These are phyloP conservation scores for Paramecium sonneborni DNA, from an alignment of 73 alveolate species.

Conservation along the genomic window DNA sequence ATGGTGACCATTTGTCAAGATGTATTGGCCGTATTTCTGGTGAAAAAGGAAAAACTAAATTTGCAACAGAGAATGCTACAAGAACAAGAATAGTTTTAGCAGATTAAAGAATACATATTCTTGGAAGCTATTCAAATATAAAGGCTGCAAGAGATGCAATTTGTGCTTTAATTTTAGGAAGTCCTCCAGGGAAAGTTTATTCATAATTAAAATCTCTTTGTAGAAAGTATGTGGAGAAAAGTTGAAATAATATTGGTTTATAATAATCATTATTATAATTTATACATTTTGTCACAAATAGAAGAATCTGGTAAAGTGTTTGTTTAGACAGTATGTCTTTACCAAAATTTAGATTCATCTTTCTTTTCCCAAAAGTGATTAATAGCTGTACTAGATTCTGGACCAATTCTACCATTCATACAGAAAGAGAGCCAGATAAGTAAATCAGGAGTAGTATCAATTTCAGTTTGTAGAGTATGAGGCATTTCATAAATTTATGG, in stretches of 20 bases:
- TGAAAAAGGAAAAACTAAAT: conserved; percentile 98
- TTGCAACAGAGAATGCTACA: conserved; percentile 99
- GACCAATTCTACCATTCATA: conserved; percentile 30
- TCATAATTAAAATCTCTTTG: conserved; percentile 95
- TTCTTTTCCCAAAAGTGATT: conserved; percentile 54
- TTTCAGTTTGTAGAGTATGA: not conserved
- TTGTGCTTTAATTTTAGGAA: conserved; percentile 97
- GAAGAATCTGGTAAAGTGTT: conserved; percentile 12
- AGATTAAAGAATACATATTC: conserved; percentile 97
- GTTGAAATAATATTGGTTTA: not conserved
- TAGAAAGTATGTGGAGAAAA: conserved; percentile 79
- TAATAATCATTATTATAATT: not conserved
- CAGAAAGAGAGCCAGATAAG: not conserved
- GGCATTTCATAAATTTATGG: conserved; percentile 34
- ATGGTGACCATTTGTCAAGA: conserved; percentile 98
- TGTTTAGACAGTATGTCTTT: not conserved
- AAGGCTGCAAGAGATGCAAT: conserved; percentile 98
- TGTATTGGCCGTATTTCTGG: conserved; percentile 99
- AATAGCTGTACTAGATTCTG: not conserved
- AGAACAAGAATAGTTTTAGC: conserved; percentile 98
- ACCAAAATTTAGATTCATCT: conserved; percentile 30
- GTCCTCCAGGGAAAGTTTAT: conserved; percentile 99
- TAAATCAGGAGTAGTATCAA: conserved; percentile 19
- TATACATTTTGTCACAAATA: not conserved
- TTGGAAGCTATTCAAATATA: conserved; percentile 88